Percentiles rank a stretch among this genome's conserved stretches.
These are phyloP conservation scores for Lathyrus sativus DNA, from an alignment of 306 rosid species.

Conservation along the genomic window DNA sequence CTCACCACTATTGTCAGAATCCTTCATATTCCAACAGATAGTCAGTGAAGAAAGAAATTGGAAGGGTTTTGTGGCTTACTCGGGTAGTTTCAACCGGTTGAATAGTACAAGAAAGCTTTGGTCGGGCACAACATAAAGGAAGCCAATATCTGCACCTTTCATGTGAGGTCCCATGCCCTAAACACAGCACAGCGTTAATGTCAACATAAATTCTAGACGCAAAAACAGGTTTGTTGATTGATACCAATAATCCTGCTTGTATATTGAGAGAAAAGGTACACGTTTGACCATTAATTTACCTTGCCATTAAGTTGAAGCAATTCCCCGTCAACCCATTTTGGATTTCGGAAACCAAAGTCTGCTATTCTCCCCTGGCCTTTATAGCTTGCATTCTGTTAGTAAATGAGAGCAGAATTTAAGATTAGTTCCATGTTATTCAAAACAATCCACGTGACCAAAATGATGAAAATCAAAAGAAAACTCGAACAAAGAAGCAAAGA, in stretches of 20 bases:
- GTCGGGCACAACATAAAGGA: constrained; percentile 83
- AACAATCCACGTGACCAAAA: constrained; percentile 27
- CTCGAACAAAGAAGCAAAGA: constrained; percentile 1
- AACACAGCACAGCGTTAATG: constrained; percentile 32
- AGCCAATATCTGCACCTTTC: constrained; percentile 96
- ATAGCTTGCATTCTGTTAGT: constrained; percentile 74
- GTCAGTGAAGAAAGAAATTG: constrained; percentile 23
- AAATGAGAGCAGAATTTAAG: constrained; percentile 27
- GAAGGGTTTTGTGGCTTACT: constrained; percentile 45
- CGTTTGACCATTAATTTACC: constrained; percentile 52
- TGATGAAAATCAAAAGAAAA: constrained; percentile 5
- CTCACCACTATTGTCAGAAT: constrained; percentile 40
- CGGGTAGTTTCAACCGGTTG: constrained; percentile 89
- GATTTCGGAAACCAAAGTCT: constrained; percentile 77
- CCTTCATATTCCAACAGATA: constrained; percentile 22
- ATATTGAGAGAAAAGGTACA: constrained; percentile 16
- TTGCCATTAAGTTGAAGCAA: constrained; percentile 90
- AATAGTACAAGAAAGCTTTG: constrained; percentile 94
- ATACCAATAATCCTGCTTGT: constrained; percentile 29
- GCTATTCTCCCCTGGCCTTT: constrained; percentile 96
- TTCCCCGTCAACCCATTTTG: constrained; percentile 98
- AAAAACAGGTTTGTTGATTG: neutral
- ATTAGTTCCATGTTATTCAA: constrained; percentile 29
- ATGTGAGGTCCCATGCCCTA: constrained; percentile 93
- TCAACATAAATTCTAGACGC: constrained; percentile 12